phyloP scores from a whole-genome alignment of 2,329 filamentous ascomycete species.

The Pseudogymnoascus pannorum region DNA sequence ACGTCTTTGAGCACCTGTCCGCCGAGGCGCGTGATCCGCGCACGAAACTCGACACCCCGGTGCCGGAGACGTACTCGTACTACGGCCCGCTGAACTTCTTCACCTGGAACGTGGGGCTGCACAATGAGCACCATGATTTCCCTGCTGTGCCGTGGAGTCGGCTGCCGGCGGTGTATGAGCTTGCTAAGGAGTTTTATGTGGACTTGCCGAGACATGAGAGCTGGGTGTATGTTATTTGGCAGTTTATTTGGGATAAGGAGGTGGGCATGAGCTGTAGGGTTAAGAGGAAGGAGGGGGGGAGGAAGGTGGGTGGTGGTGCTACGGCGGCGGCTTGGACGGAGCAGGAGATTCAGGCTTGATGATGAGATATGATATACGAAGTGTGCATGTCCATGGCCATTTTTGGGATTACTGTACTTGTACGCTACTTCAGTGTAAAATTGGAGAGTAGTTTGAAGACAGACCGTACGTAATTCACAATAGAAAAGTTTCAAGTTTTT shows the following conservation, averaged over 20 bases:
- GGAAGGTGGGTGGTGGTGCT: conserved; percentile 46
- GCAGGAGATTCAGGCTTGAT: conserved; percentile 61
- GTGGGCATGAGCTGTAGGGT: conserved; percentile 89
- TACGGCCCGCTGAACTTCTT: conserved; percentile 88
- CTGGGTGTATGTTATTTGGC: conserved; percentile 91
- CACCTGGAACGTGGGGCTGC: conserved; percentile 94
- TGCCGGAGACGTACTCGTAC: conserved; percentile 95
- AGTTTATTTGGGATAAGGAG: conserved; percentile 84
- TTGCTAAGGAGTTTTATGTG: conserved; percentile 87
- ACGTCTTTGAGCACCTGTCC: conserved; percentile 58
- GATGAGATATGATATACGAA: conserved; percentile 19
- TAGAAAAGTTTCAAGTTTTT: background rate
- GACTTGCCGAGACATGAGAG: conserved; percentile 79
- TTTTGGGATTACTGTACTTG: background rate
- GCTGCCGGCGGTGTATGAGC: conserved; percentile 66
- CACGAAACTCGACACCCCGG: conserved; percentile 42
- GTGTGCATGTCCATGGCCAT: background rate
- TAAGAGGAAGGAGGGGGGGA: conserved; percentile 75
- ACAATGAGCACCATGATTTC: conserved; percentile 99
- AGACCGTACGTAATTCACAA: conserved; percentile 1
- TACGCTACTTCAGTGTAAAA: background rate
- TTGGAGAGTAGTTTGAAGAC: background rate
- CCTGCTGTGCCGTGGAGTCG: conserved; percentile 93
- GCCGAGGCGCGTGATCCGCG: conserved; percentile 47
- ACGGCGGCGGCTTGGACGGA: conserved; percentile 52